These are phyloP conservation scores for Aspergillus intermedius DNA, from an alignment of 2,329 filamentous ascomycete species.

Conservation along the genomic window DNA sequence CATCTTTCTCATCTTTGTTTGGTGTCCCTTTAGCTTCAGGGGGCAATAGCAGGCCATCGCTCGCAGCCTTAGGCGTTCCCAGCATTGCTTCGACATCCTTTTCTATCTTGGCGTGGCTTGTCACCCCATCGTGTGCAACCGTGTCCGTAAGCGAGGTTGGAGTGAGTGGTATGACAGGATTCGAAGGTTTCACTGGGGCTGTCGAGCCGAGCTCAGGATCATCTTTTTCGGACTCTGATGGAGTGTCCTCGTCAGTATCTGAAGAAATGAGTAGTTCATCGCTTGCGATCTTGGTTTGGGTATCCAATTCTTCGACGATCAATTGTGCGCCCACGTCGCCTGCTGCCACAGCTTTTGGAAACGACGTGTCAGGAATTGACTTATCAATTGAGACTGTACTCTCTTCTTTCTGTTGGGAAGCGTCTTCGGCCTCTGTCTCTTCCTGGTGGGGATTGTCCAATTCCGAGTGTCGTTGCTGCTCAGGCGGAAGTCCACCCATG, in stretches of 20 bases:
- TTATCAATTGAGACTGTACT: not conserved
- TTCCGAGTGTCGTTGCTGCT: not conserved
- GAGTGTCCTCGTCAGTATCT: not conserved
- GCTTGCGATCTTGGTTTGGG: not conserved
- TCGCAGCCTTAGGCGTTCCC: not conserved
- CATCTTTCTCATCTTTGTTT: not conserved
- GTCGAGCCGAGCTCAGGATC: not conserved
- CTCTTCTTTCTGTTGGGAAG: not conserved
- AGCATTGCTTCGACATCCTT: not conserved
- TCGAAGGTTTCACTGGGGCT: not conserved
- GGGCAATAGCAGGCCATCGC: not conserved
- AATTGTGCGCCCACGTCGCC: not conserved
- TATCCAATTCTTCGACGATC: not conserved
- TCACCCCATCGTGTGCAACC: not conserved
- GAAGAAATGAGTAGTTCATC: not conserved
- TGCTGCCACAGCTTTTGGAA: no score
- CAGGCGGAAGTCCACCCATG: not conserved
- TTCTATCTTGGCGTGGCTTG: not conserved
- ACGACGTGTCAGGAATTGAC: not conserved
- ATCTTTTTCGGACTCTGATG: not conserved
- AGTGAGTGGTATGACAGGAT: not conserved
- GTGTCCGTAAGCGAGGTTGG: not conserved
- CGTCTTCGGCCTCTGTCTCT: not conserved
- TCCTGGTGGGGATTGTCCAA: not conserved
- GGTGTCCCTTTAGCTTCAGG: constrained; percentile 4